Evolutionary conservation across 345 rosid genomes (phyloP).

Genomic region (Raphanus raphanistrum): DNA sequence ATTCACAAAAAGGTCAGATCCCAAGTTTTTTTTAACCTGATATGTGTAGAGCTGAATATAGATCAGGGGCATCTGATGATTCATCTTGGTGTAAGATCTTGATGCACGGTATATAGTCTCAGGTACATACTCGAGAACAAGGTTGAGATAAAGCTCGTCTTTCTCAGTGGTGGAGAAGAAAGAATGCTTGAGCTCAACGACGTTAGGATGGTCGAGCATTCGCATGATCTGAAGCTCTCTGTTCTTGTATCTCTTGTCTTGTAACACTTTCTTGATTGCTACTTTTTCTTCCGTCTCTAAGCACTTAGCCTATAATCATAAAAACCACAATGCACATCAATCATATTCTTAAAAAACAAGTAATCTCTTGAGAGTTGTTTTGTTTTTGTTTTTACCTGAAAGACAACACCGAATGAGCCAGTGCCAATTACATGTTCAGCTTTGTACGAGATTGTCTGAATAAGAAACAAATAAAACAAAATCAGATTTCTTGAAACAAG

Average conservation of each 20-base stretch:
- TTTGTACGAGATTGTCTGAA: conserved; percentile 77
- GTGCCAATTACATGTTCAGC: conserved; percentile 96
- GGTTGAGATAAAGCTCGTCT: conserved; percentile 93
- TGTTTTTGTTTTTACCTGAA: conserved; percentile 53
- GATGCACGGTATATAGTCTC: conserved; percentile 85
- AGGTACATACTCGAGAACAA: conserved; percentile 94
- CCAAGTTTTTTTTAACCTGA: conserved; percentile 52
- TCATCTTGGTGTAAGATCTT: conserved; percentile 73
- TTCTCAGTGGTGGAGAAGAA: conserved; percentile 94
- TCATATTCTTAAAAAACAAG: not conserved
- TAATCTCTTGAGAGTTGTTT: not conserved
- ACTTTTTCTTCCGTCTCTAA: conserved; percentile 92
- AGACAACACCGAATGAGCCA: conserved; percentile 93
- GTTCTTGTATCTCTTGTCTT: conserved; percentile 96
- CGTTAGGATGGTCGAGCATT: conserved; percentile 90
- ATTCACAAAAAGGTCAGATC: not conserved
- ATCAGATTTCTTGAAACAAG: not conserved
- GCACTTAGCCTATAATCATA: conserved; percentile 74
- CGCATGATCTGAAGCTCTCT: conserved; percentile 92
- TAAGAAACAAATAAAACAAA: not conserved
- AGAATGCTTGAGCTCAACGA: conserved; percentile 80
- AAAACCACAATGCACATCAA: not conserved
- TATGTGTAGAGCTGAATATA: conserved; percentile 91
- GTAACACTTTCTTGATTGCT: conserved; percentile 97
- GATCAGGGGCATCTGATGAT: conserved; percentile 86